These are phyloP conservation scores for Epichloe festucae DNA, from an alignment of 2,329 filamentous ascomycete genomes.

Conservation along the genomic window DNA sequence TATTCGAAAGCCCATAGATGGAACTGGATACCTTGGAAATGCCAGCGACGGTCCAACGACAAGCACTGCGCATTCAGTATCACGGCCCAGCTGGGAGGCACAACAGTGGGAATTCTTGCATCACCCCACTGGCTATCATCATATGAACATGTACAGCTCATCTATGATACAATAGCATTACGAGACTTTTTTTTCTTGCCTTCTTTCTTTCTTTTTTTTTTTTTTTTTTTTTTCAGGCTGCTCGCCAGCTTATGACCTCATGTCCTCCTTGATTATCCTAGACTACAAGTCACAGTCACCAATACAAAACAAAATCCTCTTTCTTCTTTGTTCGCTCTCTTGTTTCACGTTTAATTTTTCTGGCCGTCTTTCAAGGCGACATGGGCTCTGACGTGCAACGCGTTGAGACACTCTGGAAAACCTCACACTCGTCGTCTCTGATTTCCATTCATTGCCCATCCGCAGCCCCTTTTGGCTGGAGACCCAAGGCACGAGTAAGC, in stretches of 20 bases:
- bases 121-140: not conserved
- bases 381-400: not conserved
- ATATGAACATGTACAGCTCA: constrained; percentile 1
- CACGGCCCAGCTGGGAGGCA: constrained; percentile 1
- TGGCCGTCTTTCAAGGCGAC: not conserved
- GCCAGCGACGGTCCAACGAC: not conserved
- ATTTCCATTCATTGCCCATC: not conserved
- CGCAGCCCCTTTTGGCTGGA: not conserved
- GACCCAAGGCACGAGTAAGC: not conserved
- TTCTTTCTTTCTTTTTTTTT: no score
- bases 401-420: not conserved
- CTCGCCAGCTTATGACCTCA: not conserved
- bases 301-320: no score
- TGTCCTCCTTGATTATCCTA: not conserved
- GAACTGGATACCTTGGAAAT: not conserved
- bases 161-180: not conserved
- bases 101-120: constrained; percentile 4
- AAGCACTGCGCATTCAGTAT: not conserved
- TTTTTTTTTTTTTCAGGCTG: not conserved
- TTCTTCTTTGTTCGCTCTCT: no score
- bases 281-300: not conserved
- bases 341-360: no score
- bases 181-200: not conserved
- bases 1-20: constrained; percentile 4
- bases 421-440: not conserved